Percentiles rank a stretch among this genome's conserved stretches.
Evolutionary conservation across 2,329 filamentous ascomycete genomes (phyloP).

Genomic region (Arthrobotrys sphaeroides): DNA sequence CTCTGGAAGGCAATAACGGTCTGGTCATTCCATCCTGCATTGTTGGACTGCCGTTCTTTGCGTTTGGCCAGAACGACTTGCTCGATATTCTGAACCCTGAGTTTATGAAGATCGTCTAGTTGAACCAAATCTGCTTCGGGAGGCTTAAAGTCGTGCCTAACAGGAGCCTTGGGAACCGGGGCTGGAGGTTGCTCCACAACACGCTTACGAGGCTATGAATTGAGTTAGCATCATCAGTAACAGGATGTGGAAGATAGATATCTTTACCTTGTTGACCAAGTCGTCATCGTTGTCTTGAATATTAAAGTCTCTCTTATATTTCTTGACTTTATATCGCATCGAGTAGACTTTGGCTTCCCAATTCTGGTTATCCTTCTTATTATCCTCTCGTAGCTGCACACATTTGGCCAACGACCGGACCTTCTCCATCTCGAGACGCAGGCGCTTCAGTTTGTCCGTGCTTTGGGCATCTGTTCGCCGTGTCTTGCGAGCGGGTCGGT

Average conservation of each 20-base stretch:
- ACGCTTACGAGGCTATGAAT: conserved; percentile 74
- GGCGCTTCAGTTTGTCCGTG: conserved; percentile 89
- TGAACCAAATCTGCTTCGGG: conserved; percentile 59
- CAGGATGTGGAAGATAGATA: conserved; percentile 6
- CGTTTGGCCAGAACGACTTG: conserved; percentile 29
- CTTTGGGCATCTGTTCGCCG: conserved; percentile 91
- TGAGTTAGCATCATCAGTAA: conserved; percentile 57
- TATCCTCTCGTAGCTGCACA: conserved; percentile 80
- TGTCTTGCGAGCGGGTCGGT: conserved; percentile 93
- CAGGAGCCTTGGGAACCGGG: conserved; percentile 69
- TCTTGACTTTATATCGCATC: conserved; percentile 81
- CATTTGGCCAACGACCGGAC: conserved; percentile 81
- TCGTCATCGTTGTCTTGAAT: conserved; percentile 96
- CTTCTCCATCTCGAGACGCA: conserved; percentile 90
- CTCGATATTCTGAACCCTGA: conserved; percentile 37
- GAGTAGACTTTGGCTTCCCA: conserved; percentile 83
- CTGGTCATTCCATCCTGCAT: conserved; percentile 43
- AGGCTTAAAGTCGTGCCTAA: conserved; percentile 56
- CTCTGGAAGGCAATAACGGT: conserved; percentile 47
- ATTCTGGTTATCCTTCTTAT: conserved; percentile 79
- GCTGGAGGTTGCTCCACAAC: conserved; percentile 70
- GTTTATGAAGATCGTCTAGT: conserved; percentile 43
- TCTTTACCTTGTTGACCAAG: conserved; percentile 85
- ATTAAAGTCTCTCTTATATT: conserved; percentile 84
- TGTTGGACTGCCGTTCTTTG: conserved; percentile 43